Evolutionary conservation across 2,329 filamentous ascomycete genomes (phyloP).

Genomic region (Dryadomyces quercivorus): DNA sequence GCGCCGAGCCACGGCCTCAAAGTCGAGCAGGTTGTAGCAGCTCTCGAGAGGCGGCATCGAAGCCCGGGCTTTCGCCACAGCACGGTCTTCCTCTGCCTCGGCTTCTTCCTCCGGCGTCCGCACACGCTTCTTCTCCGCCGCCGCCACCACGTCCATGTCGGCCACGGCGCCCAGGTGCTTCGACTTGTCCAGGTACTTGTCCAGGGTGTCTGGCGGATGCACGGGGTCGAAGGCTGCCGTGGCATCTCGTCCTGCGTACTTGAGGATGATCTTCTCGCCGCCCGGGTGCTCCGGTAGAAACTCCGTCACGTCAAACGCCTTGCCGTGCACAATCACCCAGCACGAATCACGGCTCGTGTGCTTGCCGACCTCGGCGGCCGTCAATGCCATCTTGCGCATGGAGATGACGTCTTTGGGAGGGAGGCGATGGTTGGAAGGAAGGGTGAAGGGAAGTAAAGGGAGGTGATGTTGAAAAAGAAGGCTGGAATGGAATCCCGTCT

Average conservation of each 20-base stretch:
- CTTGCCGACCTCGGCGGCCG: constrained; percentile 21
- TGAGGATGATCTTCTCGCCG: constrained; percentile 84
- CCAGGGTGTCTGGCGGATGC: constrained; percentile 74
- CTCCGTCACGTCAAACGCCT: constrained; percentile 22
- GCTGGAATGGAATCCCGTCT: too few relatives aligned
- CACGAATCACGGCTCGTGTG: constrained; percentile 22
- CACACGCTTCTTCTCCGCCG: constrained; percentile 36
- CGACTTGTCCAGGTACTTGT: constrained; percentile 68
- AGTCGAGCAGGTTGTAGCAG: constrained; percentile 91
- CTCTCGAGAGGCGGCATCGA: constrained; percentile 71
- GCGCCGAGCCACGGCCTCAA: constrained; percentile 79
- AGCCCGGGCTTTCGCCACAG: constrained; percentile 57
- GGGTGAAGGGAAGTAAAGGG: not conserved
- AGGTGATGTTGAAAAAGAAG: too few relatives aligned
- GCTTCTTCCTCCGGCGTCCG: constrained; percentile 40
- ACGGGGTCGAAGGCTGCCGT: constrained; percentile 88
- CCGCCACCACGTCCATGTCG: constrained; percentile 63
- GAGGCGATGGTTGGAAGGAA: not conserved
- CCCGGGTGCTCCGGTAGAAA: constrained; percentile 65
- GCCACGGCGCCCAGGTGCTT: constrained; percentile 87
- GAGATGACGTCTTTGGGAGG: not conserved
- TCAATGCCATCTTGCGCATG: constrained; percentile 13
- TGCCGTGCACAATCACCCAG: constrained; percentile 22
- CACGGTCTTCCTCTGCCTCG: constrained; percentile 46
- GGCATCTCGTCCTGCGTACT: constrained; percentile 91